These are phyloP conservation scores for Akanthomyces lecanii DNA, from an alignment of 2,329 filamentous ascomycete genomes.

Conservation along the genomic window DNA sequence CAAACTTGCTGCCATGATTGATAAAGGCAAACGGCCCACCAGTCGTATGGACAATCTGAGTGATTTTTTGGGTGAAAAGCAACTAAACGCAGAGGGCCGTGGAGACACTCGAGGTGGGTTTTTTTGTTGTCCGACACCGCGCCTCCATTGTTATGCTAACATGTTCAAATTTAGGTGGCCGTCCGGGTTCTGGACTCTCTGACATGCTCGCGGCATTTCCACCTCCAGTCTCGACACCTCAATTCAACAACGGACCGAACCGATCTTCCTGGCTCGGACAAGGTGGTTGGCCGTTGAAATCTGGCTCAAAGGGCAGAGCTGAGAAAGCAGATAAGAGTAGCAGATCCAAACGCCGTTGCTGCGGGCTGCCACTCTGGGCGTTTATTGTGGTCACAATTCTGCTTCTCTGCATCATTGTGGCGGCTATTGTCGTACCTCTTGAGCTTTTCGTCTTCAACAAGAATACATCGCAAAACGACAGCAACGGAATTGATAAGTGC, in stretches of 20 bases:
- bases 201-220: slow-evolving; percentile 65
- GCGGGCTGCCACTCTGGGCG: slow-evolving; percentile 76
- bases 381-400: slow-evolving; percentile 65
- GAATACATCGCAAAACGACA: slow-evolving; percentile 31
- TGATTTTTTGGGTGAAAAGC: slow-evolving; percentile 46
- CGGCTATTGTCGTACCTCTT: slow-evolving; percentile 76
- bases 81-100: slow-evolving; percentile 34
- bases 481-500: slow-evolving; percentile 49
- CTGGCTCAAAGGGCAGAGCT: background rate
- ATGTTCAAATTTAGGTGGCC: slow-evolving; percentile 35
- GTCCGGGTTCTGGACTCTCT: slow-evolving; percentile 51
- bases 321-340: slow-evolving; percentile 25
- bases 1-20: slow-evolving; percentile 78
- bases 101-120: slow-evolving; percentile 38
- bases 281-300: slow-evolving; percentile 19
- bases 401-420: slow-evolving; percentile 67
- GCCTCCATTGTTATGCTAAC: slow-evolving; percentile 21
- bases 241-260: slow-evolving; percentile 37
- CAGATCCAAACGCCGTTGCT: slow-evolving; percentile 60
- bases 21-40: slow-evolving; percentile 66
- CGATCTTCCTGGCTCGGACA: slow-evolving; percentile 41
- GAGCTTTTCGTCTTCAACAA: slow-evolving; percentile 60
- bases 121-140: background rate
- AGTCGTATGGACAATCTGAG: slow-evolving; percentile 54
- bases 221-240: slow-evolving; percentile 50